Evolutionary conservation across 495 filamentous ascomycete genomes (phyloP), one percentile per base, ranked within the genome.

Genomic region (Podospora australis): DNA sequence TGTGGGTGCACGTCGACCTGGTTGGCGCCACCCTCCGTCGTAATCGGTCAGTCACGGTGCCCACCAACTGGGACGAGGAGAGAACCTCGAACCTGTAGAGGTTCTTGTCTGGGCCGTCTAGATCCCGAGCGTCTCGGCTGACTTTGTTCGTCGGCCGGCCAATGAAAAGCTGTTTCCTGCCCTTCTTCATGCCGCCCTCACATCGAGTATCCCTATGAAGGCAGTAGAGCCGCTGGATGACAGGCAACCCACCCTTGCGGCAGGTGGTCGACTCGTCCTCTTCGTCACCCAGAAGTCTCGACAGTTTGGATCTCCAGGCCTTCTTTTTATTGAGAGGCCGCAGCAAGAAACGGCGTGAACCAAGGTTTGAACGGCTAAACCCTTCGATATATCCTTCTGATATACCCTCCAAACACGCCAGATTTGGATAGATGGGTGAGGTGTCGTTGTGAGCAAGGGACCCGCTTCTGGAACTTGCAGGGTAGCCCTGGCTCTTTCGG

Each of bases 301-400:
- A 44, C 34, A 44, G 44, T 56, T 51, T 65, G 46, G 56, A 56
- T 56, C 30, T 48, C 39, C 26, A 49, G 34, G 30, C 22, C 26
- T 25, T 19, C 7, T 45, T 50, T 49, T 55, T 35, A 43, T 53
- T 45, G 48, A 49, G 49, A 43, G 40, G 21, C 49, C 34, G 46
- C 48, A 39, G 36, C 30, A 55, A 44, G 39, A 54, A 58, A 60
- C 49, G 44, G 48, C 39, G 14, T 16, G 42, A 54, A 55, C 57
- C 62, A 60, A 56, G 57, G 56, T 62, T 48, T 49, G n/a, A 35
- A 60, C 55, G 62, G 57, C 59, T 58, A 60, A 59, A 50, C 46
- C 50, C 26, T 52, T 29, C 39, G 25, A 49, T 58, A 57, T 48
- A 24, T 43, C 17, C 26, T 17, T 16, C 25, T 50, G 35, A 55